phyloP scores from a whole-genome alignment of 108 stramenopile species.

The Pelagomonas calceolata region DNA sequence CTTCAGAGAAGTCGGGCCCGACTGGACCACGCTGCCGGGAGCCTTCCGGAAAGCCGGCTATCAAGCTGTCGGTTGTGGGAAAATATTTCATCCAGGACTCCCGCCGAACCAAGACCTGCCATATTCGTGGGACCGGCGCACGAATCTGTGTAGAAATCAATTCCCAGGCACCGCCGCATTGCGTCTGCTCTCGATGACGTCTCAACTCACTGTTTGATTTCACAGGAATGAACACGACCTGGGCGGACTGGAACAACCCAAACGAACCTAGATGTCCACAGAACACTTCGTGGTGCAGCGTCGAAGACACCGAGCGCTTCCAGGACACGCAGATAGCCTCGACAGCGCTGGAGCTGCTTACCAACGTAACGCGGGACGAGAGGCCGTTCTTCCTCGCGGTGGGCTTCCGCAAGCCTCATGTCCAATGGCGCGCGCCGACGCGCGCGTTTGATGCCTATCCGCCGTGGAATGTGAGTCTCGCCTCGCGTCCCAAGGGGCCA shows the following conservation, averaged over 20 bases:
- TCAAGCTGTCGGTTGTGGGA: background rate
- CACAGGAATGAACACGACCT: background rate
- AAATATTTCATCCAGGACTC: background rate
- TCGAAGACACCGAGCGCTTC: background rate
- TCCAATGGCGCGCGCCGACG: constrained; percentile 9
- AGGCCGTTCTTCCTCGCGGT: constrained; percentile 17
- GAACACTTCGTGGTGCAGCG: too few species aligned
- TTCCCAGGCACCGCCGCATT: too few species aligned
- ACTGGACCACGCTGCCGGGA: constrained; percentile 6
- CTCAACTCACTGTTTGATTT: too few species aligned
- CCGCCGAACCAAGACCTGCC: background rate
- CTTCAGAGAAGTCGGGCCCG: constrained; percentile 3
- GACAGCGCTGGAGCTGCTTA: too few species aligned
- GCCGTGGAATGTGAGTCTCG: background rate
- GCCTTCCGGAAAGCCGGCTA: background rate
- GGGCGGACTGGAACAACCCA: too few species aligned
- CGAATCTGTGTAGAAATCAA: too few species aligned
- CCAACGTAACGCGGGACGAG: background rate
- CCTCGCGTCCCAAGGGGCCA: background rate
- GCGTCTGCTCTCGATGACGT: too few species aligned
- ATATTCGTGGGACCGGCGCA: too few species aligned
- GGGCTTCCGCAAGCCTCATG: constrained; percentile 13
- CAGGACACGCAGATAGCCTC: too few species aligned
- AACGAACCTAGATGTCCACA: too few species aligned
- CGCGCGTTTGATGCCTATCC: background rate